Evolutionary conservation across 768 basidiomycete genomes (phyloP).

Genomic region (Termitomyces sp.): DNA sequence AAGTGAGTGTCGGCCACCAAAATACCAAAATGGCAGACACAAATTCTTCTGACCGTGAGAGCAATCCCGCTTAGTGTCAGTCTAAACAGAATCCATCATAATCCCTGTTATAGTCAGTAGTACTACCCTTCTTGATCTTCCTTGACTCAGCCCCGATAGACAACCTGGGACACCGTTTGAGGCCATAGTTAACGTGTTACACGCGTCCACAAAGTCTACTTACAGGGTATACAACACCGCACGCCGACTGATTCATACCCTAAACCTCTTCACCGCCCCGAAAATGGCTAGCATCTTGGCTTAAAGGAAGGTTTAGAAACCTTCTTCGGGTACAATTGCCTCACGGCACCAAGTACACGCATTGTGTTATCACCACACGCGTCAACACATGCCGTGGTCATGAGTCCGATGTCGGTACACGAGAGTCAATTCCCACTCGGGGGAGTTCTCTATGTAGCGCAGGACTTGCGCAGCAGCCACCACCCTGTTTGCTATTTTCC

Average conservation of each 20-base stretch:
- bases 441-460: no score
- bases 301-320: no score
- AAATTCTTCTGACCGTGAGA: conserved; percentile 15
- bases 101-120: conserved; percentile 5
- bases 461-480: no score
- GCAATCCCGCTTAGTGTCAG: not conserved
- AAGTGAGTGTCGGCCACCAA: conserved; percentile 12
- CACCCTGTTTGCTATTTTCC: no score
- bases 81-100: not conserved
- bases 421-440: not conserved
- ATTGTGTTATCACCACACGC: no score
- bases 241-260: not conserved
- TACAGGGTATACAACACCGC: not conserved
- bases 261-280: not conserved
- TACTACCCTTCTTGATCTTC: conserved; percentile 8
- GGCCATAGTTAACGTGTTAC: not conserved
- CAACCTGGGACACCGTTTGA: no score
- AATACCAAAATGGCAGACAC: conserved; percentile 9
- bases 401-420: not conserved
- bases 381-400: not conserved
- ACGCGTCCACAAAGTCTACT: not conserved
- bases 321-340: no score
- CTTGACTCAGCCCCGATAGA: no score
- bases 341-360: no score
- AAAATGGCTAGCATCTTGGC: not conserved